Base-by-base conservation (phyloP, 2,329 filamentous ascomycete genomes). In the Phyllosticta citribraziliensis region DNA sequence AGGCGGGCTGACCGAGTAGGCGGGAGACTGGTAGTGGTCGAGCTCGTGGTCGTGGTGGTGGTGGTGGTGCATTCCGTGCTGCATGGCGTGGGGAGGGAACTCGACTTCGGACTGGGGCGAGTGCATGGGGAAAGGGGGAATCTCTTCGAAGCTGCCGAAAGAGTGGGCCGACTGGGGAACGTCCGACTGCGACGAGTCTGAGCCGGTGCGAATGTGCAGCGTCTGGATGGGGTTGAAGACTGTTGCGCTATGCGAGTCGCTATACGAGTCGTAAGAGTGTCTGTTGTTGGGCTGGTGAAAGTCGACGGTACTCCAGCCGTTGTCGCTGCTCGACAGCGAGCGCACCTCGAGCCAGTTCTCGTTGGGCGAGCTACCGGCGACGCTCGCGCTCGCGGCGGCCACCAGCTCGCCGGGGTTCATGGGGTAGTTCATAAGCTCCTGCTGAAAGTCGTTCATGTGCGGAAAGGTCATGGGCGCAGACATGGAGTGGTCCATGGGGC, bases 141-240 rank as follows among this genome's bases (percentile, higher is more conserved):
- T 84, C 67, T 96, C 91, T 72, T 95, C 91, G 67, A 88, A 96
- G 76, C 89, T 94, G 65, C 81, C 85, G 78, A 81, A 91, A 73
- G 76, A 90, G 51, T 75, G 73, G 72, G 79, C 88, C 71, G 70
- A 87, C 78, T 74, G 73, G 20, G 73, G 84, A 74, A 67, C 77
- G 64, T 83, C 81, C 4, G 86, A 84, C 85, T 92, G 88, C 1
- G 86, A 84, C 1, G 89, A 94, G 2, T 61, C 58, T 3, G 92
- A 96, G 10, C 35, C 86, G 60, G 88, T 92, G 67, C 92, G 85
- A 69, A 96, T 82, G 76, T 97, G 93, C 57, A 97, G 79, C 0
- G 91, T 95, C 76, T 96, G 89, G 64, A 88, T 85, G 1, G 93
- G 93, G 75, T 97, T 96, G 80, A 96, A 95, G 70, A 96, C 92